Evolutionary conservation across 2,329 filamentous ascomycete genomes (phyloP), one percentile per base, ranked within the genome.

Genomic region (Plenodomus tracheiphilus): DNA sequence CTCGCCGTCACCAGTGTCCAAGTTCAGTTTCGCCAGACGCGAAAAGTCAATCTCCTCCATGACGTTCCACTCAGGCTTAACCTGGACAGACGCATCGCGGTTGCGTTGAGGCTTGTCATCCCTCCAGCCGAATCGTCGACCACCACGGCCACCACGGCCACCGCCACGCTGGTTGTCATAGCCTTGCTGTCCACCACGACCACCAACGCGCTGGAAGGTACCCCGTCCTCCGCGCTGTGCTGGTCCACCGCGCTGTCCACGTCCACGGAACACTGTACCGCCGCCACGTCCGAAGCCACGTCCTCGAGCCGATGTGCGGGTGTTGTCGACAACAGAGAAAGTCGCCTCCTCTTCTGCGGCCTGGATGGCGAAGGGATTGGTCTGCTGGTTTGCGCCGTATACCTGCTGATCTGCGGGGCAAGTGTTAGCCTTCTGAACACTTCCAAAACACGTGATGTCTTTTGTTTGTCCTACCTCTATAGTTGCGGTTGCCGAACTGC

Each of bases 21-120:
- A 83, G 78, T 97, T 99, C 67, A 99, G 84, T 83, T 99, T 99
- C 63, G 85, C 82, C 62, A 99, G 84, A 61, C 94, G 88, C 79
- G 91, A 93, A 79, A 96, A 99, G 76, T 99, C 94, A 73, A 99
- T 97, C 82, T 99, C 94, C 79, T 99, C 94, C 66, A 97, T 81
- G 78, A 99, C 84, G 69, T 85, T 83, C 94, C 94, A 99, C 73
- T 97, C 92, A 18, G 92, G 85, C 77, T 95, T 95, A 76, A 97
- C 91, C 78, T 93, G 93, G 70, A 99, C 90, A 30, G 91, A 96
- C 10, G 93, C 89, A 78, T 99, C 94, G 53, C 94, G 89, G 77
- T 96, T 97, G 68, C 94, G 87, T 74, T 93, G 85, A 53, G 94
- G 94, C 85, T 97, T 97, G 80, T 99, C 94, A 73, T 99, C 94